A percentile compares a stretch with the other conserved stretches of the same genome.
phyloP scores from a whole-genome alignment of 2,329 filamentous ascomycete species.

The Emmonsiellopsis sp. region DNA sequence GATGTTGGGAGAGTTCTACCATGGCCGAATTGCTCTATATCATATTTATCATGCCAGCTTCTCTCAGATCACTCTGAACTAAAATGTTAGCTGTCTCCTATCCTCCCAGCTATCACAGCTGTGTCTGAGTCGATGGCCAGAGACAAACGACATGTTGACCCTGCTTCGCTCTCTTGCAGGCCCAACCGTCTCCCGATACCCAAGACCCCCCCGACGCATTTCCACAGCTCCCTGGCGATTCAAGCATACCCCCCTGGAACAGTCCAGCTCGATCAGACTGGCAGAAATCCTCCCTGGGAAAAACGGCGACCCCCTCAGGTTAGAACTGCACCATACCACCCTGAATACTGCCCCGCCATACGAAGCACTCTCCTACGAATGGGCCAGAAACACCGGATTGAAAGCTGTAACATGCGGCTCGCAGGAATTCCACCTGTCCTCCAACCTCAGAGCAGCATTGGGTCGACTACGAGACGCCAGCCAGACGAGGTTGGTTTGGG shows the following conservation, averaged over 20 bases:
- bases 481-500: constrained; percentile 8
- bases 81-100: no score
- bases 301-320: not conserved
- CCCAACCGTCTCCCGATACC: not conserved
- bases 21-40: no score
- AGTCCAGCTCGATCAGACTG: not conserved
- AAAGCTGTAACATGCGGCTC: not conserved
- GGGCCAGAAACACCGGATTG: not conserved
- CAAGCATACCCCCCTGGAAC: not conserved
- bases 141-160: no score
- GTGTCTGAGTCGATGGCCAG: no score
- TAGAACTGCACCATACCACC: constrained; percentile 1
- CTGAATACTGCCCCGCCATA: not conserved
- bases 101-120: no score
- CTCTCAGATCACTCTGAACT: no score
- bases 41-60: no score
- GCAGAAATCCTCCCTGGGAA: constrained; percentile 1
- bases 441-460: constrained; percentile 3
- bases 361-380: constrained; percentile 7
- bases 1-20: no score
- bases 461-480: not conserved
- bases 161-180: not conserved
- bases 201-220: not conserved
- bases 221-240: not conserved
- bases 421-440: constrained; percentile 2